These are phyloP conservation scores for Globisporangium paroecandrum DNA, from an alignment of 352 stramenopile genomes.

Conservation along the genomic window DNA sequence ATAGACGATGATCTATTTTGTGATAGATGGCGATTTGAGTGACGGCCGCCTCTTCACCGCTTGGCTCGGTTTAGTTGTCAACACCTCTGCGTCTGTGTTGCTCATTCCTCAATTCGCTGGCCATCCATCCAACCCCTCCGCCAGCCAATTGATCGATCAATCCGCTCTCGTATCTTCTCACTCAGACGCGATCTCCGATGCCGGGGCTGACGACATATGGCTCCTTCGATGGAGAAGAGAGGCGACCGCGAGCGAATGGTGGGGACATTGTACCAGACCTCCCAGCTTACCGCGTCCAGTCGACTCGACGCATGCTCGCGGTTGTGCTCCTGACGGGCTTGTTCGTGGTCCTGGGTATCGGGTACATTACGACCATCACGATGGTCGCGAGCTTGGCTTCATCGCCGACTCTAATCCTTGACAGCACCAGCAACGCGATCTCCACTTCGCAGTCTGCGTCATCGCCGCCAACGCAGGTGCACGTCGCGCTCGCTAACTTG, in stretches of 20 bases:
- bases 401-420: neutral
- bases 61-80: neutral
- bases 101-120: neutral
- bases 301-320: conserved; percentile 3
- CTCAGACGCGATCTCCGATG: neutral
- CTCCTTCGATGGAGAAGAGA: neutral
- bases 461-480: conserved; percentile 7
- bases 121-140: neutral
- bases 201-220: neutral
- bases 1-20: neutral
- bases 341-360: neutral
- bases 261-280: neutral
- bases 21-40: neutral
- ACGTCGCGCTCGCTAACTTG: conserved; percentile 6
- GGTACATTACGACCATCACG: neutral
- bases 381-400: neutral
- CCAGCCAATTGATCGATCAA: neutral
- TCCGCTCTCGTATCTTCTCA: neutral
- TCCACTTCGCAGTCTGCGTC: neutral
- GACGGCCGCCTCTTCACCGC: neutral
- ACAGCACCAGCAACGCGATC: neutral
- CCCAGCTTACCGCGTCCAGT: neutral
- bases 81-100: neutral
- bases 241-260: neutral
- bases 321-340: neutral